These are phyloP conservation scores for Plasmodium blacklocki DNA, from an alignment of 169 alveolate genomes.

Conservation along the genomic window DNA sequence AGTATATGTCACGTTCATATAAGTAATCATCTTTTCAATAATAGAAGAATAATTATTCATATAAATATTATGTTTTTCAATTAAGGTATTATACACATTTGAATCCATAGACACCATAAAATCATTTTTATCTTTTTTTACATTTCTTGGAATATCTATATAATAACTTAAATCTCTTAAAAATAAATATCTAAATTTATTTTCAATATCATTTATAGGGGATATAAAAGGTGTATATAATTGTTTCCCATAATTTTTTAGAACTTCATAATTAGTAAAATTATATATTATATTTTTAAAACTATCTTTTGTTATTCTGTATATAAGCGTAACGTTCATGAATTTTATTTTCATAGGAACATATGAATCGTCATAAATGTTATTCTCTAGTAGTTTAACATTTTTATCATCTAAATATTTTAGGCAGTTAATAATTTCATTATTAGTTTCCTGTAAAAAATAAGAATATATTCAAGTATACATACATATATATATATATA, in stretches of 20 bases:
- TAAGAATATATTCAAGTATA: conserved; percentile 7
- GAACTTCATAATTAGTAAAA: conserved; percentile 18
- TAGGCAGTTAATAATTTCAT: conserved; percentile 13
- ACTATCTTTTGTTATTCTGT: conserved; percentile 25
- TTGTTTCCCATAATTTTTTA: not conserved
- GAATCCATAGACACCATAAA: conserved; percentile 32
- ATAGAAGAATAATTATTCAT: conserved; percentile 8
- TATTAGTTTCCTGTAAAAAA: not conserved
- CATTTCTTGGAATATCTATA: conserved; percentile 33
- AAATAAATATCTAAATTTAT: conserved; percentile 39
- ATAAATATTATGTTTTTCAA: conserved; percentile 17
- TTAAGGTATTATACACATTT: conserved; percentile 17
- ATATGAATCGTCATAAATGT: conserved; percentile 23
- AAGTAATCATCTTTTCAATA: conserved; percentile 25
- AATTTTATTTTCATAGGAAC: conserved; percentile 51
- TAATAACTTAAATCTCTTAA: conserved; percentile 47
- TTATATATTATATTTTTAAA: conserved; percentile 48
- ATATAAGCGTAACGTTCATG: conserved; percentile 23
- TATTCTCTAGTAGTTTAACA: conserved; percentile 25
- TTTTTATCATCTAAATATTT: conserved; percentile 48
- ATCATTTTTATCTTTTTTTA: conserved; percentile 17
- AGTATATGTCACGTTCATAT: conserved; percentile 15
- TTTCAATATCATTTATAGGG: conserved; percentile 22
- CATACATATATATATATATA: not conserved
- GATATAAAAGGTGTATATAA: conserved; percentile 17